Evolutionary conservation across 2,329 filamentous ascomycete species (phyloP), one percentile per base, ranked within the genome.

Genomic region (Emydomyces testavorans): DNA sequence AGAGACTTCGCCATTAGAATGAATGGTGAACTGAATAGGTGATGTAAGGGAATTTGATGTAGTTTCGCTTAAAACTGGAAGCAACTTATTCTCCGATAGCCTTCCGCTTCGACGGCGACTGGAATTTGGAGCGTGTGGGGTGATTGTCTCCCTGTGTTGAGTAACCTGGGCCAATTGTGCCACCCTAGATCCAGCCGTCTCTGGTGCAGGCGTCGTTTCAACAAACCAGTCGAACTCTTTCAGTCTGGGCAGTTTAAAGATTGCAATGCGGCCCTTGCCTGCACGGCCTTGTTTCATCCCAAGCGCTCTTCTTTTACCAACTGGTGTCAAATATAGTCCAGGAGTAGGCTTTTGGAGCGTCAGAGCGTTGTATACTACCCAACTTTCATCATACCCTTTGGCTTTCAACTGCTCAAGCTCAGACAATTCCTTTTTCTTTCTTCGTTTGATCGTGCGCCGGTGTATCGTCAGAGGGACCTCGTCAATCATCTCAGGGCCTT

Each of bases 311-410:
- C 65, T 60, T 48, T 60, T 63, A 15, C 66, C 66, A 32, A 55
- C 56, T 3, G 64, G 58, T 8, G 69, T 69, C 20, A 70, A 49
- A 49, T 69, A 70, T 8, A 70, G 58, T 7, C 69, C 68, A 10
- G 65, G 58, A 2, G 49, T 52, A 10, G 60, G 56, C n/a, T 64
- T 63, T 23, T 67, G 60, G 39, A 68, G 62, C 3, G 64, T 47
- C 2, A 66, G 48, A 20, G 64, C 57, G 26, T 56, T 65, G 48
- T 68, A 68, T 49, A 66, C 63, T 1, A 65, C 67, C 64, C 64
- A 69, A 1, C 58, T 60, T 43, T 67, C 63, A 50, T 69, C 65
- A 50, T 67, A 53, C 1, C 66, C 66, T 46, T 64, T 55, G 18
- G 64, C 61, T 49, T 66, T 61, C 1, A 69, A 57, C 34, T 55